A percentile compares a stretch with the other conserved stretches of the same genome.
Evolutionary conservation across 192 early-diverging fungal genomes (phyloP).

Genomic region (Gamsiella multidivaricata): DNA sequence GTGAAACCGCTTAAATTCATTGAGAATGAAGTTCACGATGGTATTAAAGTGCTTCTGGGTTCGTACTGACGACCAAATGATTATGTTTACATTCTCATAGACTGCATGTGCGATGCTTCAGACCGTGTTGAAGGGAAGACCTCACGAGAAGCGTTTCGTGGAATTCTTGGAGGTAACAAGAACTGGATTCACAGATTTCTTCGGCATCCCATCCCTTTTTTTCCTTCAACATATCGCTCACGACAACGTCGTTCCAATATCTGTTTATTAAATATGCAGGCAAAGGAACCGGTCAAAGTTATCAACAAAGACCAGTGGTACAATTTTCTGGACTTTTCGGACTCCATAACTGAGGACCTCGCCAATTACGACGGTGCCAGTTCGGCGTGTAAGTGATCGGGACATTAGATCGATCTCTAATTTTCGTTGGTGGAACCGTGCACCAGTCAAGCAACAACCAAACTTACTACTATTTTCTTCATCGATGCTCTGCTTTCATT

Average conservation of each 20-base stretch:
- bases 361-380: constrained; percentile 65
- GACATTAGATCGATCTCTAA: not conserved
- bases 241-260: too few species aligned
- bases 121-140: constrained; percentile 56
- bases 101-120: constrained; percentile 65
- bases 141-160: constrained; percentile 62
- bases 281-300: constrained; percentile 64
- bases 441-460: not conserved
- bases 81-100: constrained; percentile 22
- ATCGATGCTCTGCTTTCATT: not conserved
- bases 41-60: too few species aligned
- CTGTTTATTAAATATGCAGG: constrained; percentile 15
- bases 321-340: constrained; percentile 71
- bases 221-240: too few species aligned
- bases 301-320: constrained; percentile 78
- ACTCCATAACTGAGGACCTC: constrained; percentile 59
- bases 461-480: not conserved
- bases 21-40: not conserved
- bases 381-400: constrained; percentile 66
- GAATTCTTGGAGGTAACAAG: constrained; percentile 58
- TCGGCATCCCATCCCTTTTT: too few species aligned
- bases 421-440: not conserved
- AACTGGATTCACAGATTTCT: too few species aligned
- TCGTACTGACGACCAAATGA: too few species aligned
- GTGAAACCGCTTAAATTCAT: not conserved